A percentile compares a stretch with the other conserved stretches of the same genome.
Conservation (phyloP, 331 rosid species). For the Ulmus americana region DNA sequence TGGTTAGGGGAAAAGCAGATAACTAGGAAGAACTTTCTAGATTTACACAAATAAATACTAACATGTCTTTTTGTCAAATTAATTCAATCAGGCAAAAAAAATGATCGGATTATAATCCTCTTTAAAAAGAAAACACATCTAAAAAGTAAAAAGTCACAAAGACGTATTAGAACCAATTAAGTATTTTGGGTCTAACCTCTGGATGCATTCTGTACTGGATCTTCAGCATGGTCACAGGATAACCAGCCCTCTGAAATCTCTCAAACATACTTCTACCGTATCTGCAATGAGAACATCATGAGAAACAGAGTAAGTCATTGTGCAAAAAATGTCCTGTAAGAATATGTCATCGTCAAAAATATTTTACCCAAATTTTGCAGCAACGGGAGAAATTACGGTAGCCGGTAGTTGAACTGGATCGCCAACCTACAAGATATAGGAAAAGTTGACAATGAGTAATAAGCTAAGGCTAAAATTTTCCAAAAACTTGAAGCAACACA, state of each 20-base stretch:
- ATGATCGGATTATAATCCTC: too few species aligned
- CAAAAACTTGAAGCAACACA: neutral
- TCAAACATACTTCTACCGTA: conserved; percentile 83
- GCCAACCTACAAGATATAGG: conserved; percentile 44
- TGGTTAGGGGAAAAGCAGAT: too few species aligned
- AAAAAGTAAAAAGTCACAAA: neutral
- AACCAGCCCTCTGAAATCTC: conserved; percentile 76
- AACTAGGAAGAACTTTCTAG: too few species aligned
- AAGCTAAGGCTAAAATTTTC: neutral
- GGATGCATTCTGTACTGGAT: conserved; percentile 99
- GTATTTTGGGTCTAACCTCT: conserved; percentile 52
- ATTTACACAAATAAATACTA: too few species aligned
- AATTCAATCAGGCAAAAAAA: too few species aligned
- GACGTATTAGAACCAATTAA: neutral
- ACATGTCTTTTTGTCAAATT: too few species aligned
- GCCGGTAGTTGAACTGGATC: conserved; percentile 98
- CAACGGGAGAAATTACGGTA: conserved; percentile 76
- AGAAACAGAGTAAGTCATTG: neutral
- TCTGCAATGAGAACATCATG: conserved; percentile 38
- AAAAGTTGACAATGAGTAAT: conserved; percentile 16
- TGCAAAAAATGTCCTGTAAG: conserved; percentile 4
- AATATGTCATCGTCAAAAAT: neutral
- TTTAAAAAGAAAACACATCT: too few species aligned
- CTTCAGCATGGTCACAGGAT: conserved; percentile 92
- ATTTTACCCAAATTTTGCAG: conserved; percentile 60